Evolutionary conservation across 2,329 filamentous ascomycete genomes (phyloP).

Genomic region (Botrytis tulipae): DNA sequence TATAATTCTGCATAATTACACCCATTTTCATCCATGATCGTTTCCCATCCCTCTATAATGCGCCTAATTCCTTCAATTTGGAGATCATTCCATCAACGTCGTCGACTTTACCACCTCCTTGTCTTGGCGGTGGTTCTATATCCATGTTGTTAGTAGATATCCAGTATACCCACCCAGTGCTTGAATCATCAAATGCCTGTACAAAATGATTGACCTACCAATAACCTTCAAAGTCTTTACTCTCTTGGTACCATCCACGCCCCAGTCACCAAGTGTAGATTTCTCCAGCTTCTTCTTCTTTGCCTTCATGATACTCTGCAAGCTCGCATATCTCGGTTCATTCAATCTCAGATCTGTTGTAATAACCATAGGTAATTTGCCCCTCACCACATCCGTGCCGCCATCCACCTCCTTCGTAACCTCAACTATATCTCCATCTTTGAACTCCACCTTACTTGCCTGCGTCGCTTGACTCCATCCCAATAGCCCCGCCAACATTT

Average conservation of each 20-base stretch:
- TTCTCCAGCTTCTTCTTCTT: slow-evolving; percentile 99
- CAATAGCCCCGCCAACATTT: slow-evolving; percentile 92
- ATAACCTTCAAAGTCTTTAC: slow-evolving; percentile 89
- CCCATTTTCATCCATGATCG: slow-evolving; percentile 1
- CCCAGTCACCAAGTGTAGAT: slow-evolving; percentile 80
- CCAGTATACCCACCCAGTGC: neutral
- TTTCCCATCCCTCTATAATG: slow-evolving; percentile 40
- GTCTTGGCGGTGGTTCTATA: slow-evolving; percentile 77
- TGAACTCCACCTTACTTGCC: slow-evolving; percentile 78
- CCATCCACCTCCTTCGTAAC: slow-evolving; percentile 94
- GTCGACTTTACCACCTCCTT: slow-evolving; percentile 95
- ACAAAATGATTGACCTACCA: slow-evolving; percentile 51
- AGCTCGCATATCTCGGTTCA: slow-evolving; percentile 87
- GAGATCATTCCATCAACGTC: slow-evolving; percentile 92
- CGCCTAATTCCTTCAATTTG: slow-evolving; percentile 95
- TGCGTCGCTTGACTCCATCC: slow-evolving; percentile 95
- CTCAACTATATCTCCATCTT: slow-evolving; percentile 64
- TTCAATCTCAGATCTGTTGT: slow-evolving; percentile 95
- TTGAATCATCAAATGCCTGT: neutral
- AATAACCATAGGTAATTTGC: slow-evolving; percentile 86
- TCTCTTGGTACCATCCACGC: slow-evolving; percentile 69
- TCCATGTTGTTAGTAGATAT: neutral
- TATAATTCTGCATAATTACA: slow-evolving; percentile 20
- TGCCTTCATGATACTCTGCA: slow-evolving; percentile 99
- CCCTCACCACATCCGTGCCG: slow-evolving; percentile 83